Base-by-base conservation (phyloP, 495 filamentous ascomycete genomes). In the Thermothielavioides terrestris region DNA sequence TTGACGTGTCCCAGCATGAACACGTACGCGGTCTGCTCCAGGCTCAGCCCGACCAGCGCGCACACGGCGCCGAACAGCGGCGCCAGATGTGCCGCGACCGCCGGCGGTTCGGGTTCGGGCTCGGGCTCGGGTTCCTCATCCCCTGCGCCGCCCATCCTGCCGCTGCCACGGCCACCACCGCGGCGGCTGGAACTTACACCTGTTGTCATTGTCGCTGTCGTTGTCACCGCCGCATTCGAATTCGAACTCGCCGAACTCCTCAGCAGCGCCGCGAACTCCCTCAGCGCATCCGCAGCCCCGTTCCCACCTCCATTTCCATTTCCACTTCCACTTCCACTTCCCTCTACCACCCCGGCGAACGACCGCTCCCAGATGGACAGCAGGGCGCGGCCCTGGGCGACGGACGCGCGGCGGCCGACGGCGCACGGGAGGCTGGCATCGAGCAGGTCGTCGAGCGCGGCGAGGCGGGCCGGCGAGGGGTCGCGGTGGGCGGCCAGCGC, bases 1-100 rank as follows among this genome's bases (percentile, higher is more conserved):
- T 94, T 92, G 15, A 84, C 85, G 64, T 97, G 92, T 46, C 83
- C 82, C 48, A 96, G 71, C 60, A 98, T 69, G 65, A 90, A 97
- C 4, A 91, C 73, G 66, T 95, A 94, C 4, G 85, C 82, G 10
- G 89, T 67, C 53, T 87, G 79, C n/a, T 74, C 71, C 5, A 76
- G 56, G 27, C 74, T 63, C 22, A 95, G 65, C 0, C 79, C 77
- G 50, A 86, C 76, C 4, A 81, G 77, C 10, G 67, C 61, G 14
- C 82, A 80, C 3, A 94, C 75, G 15, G 78, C 78, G 6, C 87
- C 89, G 74, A 88, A 96, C 0, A 95, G 64, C 0, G 89, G 87
- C 9, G 84, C 78, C 21, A 94, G 77, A 61, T 96, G 89, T 0
- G 81, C 87, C 0, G 73, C 70, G 1, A 67, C 74, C 6, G 53